These are phyloP conservation scores for Phytophthora foliorum DNA, from an alignment of 352 stramenopile genomes.

Conservation along the genomic window DNA sequence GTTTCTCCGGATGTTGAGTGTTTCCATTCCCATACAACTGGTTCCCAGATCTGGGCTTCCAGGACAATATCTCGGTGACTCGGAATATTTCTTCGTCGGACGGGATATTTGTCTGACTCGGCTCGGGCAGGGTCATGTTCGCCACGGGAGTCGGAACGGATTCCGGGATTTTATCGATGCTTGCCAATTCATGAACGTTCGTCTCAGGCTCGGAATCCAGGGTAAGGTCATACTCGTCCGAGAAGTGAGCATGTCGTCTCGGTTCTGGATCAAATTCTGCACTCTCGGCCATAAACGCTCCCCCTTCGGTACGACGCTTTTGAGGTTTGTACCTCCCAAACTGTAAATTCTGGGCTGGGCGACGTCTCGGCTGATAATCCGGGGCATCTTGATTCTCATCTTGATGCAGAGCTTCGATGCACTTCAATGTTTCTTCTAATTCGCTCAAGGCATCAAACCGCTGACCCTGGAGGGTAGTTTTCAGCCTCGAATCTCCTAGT, in stretches of 20 bases:
- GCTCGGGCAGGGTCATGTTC: too few relatives aligned
- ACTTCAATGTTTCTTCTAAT: not conserved
- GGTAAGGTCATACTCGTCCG: not conserved
- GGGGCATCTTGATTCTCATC: not conserved
- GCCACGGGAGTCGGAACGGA: too few relatives aligned
- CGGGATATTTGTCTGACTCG: not conserved
- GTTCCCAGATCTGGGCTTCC: too few relatives aligned
- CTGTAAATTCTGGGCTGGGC: not conserved
- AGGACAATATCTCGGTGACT: too few relatives aligned
- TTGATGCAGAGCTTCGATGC: not conserved
- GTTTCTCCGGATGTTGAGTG: not conserved
- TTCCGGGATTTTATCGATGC: too few relatives aligned
- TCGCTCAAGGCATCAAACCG: not conserved
- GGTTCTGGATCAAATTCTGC: not conserved
- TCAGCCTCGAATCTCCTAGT: not conserved
- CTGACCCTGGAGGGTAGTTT: not conserved
- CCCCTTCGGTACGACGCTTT: not conserved
- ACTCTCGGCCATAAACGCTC: not conserved
- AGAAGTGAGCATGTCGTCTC: not conserved
- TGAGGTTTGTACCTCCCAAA: not conserved
- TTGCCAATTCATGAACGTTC: not conserved
- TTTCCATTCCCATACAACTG: not conserved
- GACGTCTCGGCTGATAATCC: not conserved
- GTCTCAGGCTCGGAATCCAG: too few relatives aligned
- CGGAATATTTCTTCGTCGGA: too few relatives aligned